These are phyloP conservation scores for Ilyonectria sp. DNA, from an alignment of 2,329 filamentous ascomycete species.

Conservation along the genomic window DNA sequence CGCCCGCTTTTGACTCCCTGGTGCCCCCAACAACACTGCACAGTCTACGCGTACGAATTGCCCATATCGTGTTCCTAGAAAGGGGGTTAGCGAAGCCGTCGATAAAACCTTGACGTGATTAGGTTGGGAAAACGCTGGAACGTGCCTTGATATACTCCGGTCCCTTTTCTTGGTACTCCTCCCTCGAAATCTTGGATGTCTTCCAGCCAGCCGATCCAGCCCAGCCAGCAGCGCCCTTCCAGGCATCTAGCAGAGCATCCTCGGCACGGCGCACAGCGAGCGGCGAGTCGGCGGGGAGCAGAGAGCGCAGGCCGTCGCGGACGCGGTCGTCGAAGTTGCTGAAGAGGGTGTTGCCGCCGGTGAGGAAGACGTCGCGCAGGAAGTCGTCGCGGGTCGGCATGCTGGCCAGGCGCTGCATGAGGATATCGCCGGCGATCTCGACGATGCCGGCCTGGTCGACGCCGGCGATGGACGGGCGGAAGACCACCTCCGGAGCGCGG, in stretches of 20 bases:
- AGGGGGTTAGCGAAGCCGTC: slow-evolving; percentile 31
- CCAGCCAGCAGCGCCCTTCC: slow-evolving; percentile 94
- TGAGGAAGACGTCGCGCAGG: slow-evolving; percentile 90
- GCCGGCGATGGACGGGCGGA: slow-evolving; percentile 92
- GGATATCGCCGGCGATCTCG: slow-evolving; percentile 91
- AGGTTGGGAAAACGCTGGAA: slow-evolving; percentile 24
- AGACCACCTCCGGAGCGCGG: slow-evolving; percentile 92
- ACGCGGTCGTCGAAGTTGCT: slow-evolving; percentile 88
- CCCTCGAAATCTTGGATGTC: slow-evolving; percentile 78
- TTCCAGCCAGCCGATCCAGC: slow-evolving; percentile 74
- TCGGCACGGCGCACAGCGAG: slow-evolving; percentile 81
- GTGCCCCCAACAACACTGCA: slow-evolving; percentile 33
- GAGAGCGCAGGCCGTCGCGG: slow-evolving; percentile 77
- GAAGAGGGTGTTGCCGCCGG: slow-evolving; percentile 93
- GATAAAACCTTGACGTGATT: background rate
- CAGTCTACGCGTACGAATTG: slow-evolving; percentile 67
- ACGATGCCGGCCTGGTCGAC: slow-evolving; percentile 94
- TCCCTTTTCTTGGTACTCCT: slow-evolving; percentile 94
- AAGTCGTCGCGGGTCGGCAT: slow-evolving; percentile 75
- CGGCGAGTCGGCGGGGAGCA: slow-evolving; percentile 78
- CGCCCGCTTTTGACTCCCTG: slow-evolving; percentile 43
- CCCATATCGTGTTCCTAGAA: slow-evolving; percentile 76
- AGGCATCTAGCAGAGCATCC: slow-evolving; percentile 88
- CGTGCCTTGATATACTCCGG: slow-evolving; percentile 90
- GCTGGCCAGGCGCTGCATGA: slow-evolving; percentile 82